Conservation (phyloP, 495 filamentous ascomycete species). For the Recurvomyces mirabilis region DNA sequence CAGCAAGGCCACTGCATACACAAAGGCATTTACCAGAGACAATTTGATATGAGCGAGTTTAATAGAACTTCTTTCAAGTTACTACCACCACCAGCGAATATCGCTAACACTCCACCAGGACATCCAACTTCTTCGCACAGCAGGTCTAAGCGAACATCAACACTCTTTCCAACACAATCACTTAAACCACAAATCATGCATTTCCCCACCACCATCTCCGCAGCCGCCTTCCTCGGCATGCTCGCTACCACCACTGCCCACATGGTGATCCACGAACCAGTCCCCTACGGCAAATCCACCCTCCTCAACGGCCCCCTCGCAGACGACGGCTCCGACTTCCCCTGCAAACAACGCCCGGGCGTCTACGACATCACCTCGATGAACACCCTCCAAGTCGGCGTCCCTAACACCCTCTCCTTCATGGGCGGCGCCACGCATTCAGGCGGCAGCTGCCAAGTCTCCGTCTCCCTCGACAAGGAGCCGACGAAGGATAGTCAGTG, state of each 20-base stretch:
- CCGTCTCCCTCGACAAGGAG: conserved; percentile 60
- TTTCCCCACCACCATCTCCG: conserved; percentile 21
- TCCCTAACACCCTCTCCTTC: conserved; percentile 43
- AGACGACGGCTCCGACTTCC: conserved; percentile 54
- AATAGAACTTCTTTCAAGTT: no score
- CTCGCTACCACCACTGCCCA: conserved; percentile 49
- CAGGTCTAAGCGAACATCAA: neutral
- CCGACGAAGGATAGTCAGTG: conserved; percentile 48
- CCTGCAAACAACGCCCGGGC: conserved; percentile 52
- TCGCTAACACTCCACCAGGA: no score
- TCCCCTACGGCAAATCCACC: conserved; percentile 3
- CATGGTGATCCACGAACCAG: conserved; percentile 49
- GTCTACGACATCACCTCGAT: conserved; percentile 34
- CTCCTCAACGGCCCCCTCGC: conserved; percentile 46
- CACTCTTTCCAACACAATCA: neutral
- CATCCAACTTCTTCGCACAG: no score
- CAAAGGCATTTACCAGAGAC: no score
- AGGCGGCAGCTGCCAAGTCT: conserved; percentile 79
- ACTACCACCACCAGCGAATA: no score
- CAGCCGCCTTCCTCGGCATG: conserved; percentile 37
- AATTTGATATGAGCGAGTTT: no score
- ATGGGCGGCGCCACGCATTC: conserved; percentile 59
- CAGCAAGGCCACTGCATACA: no score
- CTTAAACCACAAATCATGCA: conserved; percentile 20
- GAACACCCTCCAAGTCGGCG: conserved; percentile 44